phyloP scores from a whole-genome alignment of 139 green algal genomes.

The Desmodesmus armatus region DNA sequence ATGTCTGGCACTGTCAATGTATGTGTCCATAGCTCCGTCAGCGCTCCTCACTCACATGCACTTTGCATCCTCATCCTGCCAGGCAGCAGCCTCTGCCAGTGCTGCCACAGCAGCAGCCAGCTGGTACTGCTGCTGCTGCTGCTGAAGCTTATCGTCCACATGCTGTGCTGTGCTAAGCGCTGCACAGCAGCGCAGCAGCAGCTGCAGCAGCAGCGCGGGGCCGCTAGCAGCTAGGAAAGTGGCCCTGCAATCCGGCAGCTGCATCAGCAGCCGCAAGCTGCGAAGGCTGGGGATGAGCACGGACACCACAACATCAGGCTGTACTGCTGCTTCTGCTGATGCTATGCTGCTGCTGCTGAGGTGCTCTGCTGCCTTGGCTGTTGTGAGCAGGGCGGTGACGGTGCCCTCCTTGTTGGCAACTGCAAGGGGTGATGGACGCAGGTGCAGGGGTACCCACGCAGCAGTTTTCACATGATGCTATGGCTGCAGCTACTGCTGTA shows the following conservation, averaged over 20 bases:
- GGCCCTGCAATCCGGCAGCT: not conserved
- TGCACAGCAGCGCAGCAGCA: constrained; percentile 1
- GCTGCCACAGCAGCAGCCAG: constrained; percentile 48
- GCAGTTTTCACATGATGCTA: no score
- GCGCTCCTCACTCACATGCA: constrained; percentile 43
- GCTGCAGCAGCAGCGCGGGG: not conserved
- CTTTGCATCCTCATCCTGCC: constrained; percentile 74
- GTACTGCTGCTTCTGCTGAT: not conserved
- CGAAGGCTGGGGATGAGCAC: constrained; percentile 4
- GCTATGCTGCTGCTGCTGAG: not conserved
- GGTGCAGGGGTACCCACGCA: not conserved
- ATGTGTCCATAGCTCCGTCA: no score
- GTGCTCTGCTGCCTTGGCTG: not conserved
- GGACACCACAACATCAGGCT: not conserved
- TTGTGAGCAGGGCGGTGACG: constrained; percentile 3
- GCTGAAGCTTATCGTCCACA: not conserved
- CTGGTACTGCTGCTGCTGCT: constrained; percentile 3
- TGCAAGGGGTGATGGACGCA: constrained; percentile 13
- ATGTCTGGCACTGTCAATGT: no score
- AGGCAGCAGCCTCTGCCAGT: constrained; percentile 48
- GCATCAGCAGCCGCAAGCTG: not conserved
- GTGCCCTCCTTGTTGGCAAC: constrained; percentile 31
- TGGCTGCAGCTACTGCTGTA: no score
- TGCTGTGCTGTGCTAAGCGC: not conserved
- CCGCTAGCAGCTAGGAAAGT: not conserved